phyloP scores from a whole-genome alignment of 441 rosid genomes.

The Flueggea neowawraea region DNA sequence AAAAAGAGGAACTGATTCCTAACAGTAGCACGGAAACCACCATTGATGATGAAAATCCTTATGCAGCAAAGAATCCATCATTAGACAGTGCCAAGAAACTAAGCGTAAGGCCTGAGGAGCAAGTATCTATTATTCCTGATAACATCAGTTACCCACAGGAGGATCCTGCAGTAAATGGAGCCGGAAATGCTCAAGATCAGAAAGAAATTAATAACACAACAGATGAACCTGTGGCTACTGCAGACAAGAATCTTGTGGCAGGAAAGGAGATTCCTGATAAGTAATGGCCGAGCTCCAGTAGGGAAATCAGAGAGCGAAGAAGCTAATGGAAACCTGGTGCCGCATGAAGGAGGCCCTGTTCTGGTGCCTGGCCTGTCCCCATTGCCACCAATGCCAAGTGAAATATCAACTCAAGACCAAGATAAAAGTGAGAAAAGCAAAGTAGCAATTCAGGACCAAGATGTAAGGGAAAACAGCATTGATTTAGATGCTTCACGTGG shows the following conservation, averaged over 20 bases:
- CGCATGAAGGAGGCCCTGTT: constrained; percentile 39
- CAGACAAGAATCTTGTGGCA: constrained; percentile 3
- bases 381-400: constrained; percentile 20
- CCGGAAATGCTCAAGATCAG: constrained; percentile 14
- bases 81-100: no score
- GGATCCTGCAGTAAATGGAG: constrained; percentile 19
- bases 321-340: constrained; percentile 18
- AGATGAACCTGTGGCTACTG: constrained; percentile 19
- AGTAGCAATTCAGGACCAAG: constrained; percentile 10
- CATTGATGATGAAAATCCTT: not conserved
- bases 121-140: constrained; percentile 26
- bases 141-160: constrained; percentile 26
- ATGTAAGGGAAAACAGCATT: constrained; percentile 17
- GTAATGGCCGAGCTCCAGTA: constrained; percentile 12
- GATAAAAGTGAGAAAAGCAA: constrained; percentile 21
- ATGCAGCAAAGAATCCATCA: constrained; percentile 23
- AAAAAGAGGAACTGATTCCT: not conserved
- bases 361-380: constrained; percentile 66
- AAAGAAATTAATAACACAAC: constrained; percentile 6
- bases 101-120: not conserved
- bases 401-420: constrained; percentile 16
- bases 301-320: constrained; percentile 19
- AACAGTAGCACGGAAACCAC: not conserved
- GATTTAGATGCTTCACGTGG: constrained; percentile 22
- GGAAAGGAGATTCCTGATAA: constrained; percentile 11